Percentiles rank a stretch among this genome's conserved stretches.
These are phyloP conservation scores for Botrytis hyacinthi DNA, from an alignment of 2,329 filamentous ascomycete species.

Conservation along the genomic window DNA sequence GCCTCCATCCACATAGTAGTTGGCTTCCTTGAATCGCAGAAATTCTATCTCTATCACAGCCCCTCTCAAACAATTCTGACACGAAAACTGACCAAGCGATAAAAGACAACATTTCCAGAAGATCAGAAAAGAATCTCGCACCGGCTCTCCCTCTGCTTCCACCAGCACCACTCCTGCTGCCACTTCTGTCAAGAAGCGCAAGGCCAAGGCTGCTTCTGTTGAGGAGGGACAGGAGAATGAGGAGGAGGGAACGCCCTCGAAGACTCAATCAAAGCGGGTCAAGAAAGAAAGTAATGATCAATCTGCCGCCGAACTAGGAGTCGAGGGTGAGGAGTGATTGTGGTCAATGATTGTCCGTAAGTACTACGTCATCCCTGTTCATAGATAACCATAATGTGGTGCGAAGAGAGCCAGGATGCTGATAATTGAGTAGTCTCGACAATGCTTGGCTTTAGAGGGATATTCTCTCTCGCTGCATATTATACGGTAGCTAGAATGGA, in stretches of 20 bases:
- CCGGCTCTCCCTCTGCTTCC: background rate
- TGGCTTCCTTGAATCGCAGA: background rate
- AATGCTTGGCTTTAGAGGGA: background rate
- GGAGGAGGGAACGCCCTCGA: constrained; percentile 14
- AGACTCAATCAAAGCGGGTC: constrained; percentile 15
- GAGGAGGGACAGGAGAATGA: constrained; percentile 12
- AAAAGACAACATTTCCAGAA: constrained; percentile 38
- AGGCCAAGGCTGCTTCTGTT: background rate
- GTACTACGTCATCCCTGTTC: background rate
- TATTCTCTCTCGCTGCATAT: background rate
- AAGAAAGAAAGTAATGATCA: background rate
- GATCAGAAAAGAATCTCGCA: constrained; percentile 28
- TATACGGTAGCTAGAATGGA: background rate
- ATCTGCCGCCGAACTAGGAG: background rate
- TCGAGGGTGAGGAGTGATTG: background rate
- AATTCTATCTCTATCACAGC: background rate
- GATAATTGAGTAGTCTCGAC: background rate
- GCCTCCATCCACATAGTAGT: background rate
- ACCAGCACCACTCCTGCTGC: background rate
- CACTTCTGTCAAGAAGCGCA: constrained; percentile 8
- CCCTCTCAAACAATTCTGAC: background rate
- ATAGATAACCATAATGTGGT: background rate
- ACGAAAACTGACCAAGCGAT: constrained; percentile 11
- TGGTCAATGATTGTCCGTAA: background rate
- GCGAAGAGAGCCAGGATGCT: background rate